Evolutionary conservation across 805 yeast genomes (phyloP).

Genomic region (Saturnispora galanensis): DNA sequence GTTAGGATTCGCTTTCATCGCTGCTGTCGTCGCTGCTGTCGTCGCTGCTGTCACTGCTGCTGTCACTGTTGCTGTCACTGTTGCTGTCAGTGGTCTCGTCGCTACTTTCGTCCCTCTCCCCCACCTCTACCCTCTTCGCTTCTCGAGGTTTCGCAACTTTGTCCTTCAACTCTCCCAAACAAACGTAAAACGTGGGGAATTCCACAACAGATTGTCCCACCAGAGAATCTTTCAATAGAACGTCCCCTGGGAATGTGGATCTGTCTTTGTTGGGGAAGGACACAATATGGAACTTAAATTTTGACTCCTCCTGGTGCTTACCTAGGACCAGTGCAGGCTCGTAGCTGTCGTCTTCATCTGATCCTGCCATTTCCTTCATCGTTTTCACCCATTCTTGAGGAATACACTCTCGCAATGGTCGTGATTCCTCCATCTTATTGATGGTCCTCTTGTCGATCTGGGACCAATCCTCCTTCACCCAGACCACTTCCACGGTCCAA

Average conservation of each 20-base stretch:
- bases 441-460: constrained; percentile 21
- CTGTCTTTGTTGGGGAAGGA: constrained; percentile 6
- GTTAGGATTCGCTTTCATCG: not conserved
- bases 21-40: constrained; percentile 1
- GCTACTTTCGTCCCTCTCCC: not conserved
- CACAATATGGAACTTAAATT: constrained; percentile 4
- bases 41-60: not conserved
- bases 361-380: constrained; percentile 27
- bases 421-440: constrained; percentile 32
- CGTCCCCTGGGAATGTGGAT: constrained; percentile 16
- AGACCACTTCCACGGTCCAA: constrained; percentile 76
- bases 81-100: not conserved
- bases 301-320: not conserved
- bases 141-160: constrained; percentile 10
- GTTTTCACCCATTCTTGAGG: constrained; percentile 26
- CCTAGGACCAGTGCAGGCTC: not conserved
- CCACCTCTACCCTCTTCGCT: too few relatives aligned
- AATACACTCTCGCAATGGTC: constrained; percentile 28
- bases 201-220: constrained; percentile 57
- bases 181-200: constrained; percentile 58
- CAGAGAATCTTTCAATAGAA: constrained; percentile 39
- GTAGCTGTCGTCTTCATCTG: not conserved
- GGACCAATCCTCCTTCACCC: constrained; percentile 24
- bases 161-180: constrained; percentile 16
- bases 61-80: not conserved